phyloP scores from a whole-genome alignment of 306 rosid species.

The Sicyos edulis region DNA sequence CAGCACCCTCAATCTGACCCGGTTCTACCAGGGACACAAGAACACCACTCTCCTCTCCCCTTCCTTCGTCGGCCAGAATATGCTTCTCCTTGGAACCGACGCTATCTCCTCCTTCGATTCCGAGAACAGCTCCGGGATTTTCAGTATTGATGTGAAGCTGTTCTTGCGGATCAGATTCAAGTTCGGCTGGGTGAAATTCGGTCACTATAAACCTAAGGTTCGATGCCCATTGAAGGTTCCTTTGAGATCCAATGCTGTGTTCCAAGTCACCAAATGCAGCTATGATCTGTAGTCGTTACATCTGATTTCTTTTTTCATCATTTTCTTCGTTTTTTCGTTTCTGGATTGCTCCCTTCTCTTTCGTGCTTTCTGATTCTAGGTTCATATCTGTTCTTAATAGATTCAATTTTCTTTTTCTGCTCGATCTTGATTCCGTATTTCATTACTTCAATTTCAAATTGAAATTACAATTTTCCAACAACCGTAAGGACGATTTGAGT shows the following conservation, averaged over 20 bases:
- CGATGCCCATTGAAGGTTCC: slow-evolving; percentile 25
- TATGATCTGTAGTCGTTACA: slow-evolving; percentile 12
- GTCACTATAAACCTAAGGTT: slow-evolving; percentile 12
- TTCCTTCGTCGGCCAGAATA: slow-evolving; percentile 8
- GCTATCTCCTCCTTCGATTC: not conserved
- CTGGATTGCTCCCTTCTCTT: not conserved
- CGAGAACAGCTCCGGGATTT: slow-evolving; percentile 18
- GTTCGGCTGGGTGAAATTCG: not conserved
- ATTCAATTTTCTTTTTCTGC: not conserved
- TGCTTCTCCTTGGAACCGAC: slow-evolving; percentile 11
- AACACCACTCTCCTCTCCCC: slow-evolving; percentile 19
- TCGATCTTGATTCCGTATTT: no score
- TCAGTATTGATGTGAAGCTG: slow-evolving; percentile 18
- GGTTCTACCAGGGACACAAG: slow-evolving; percentile 21
- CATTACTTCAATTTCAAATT: no score
- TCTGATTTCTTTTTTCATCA: not conserved
- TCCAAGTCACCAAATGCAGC: slow-evolving; percentile 21
- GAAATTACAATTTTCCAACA: no score
- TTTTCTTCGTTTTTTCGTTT: not conserved
- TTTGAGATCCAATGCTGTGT: slow-evolving; percentile 9
- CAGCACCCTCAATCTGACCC: slow-evolving; percentile 15
- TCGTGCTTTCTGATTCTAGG: not conserved
- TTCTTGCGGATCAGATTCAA: slow-evolving; percentile 5
- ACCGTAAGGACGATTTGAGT: no score
- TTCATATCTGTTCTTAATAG: not conserved